Evolutionary conservation across 345 rosid species (phyloP).

Genomic region (Populus tremula): DNA sequence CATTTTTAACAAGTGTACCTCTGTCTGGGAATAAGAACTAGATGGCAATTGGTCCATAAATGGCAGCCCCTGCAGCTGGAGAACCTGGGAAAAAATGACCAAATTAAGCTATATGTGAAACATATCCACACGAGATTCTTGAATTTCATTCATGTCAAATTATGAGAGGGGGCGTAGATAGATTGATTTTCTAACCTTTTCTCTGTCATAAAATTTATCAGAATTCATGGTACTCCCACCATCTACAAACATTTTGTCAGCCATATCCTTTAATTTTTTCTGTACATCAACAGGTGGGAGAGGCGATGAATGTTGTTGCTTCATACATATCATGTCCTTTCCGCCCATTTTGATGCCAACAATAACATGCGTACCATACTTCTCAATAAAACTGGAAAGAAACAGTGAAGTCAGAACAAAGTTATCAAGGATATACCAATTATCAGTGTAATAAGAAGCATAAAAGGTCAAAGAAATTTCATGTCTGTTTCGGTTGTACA

Average conservation of each 20-base stretch:
- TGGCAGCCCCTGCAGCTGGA: conserved; percentile 23
- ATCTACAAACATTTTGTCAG: conserved; percentile 23
- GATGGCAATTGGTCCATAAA: conserved; percentile 28
- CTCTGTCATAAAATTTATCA: conserved; percentile 14
- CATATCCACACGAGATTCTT: too few species aligned
- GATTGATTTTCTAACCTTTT: conserved; percentile 23
- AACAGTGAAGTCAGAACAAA: not conserved
- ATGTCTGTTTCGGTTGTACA: not conserved
- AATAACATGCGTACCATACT: conserved; percentile 31
- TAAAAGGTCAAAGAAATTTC: not conserved
- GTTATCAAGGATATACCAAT: not conserved
- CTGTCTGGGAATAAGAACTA: conserved; percentile 29
- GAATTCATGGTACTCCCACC: conserved; percentile 7
- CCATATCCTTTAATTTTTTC: conserved; percentile 28
- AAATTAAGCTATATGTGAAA: not conserved
- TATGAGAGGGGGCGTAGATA: not conserved
- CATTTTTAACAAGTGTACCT: conserved; percentile 23
- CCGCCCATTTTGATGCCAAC: conserved; percentile 38
- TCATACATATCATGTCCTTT: conserved; percentile 26
- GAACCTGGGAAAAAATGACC: conserved; percentile 12
- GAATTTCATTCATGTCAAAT: not conserved
- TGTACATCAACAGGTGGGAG: conserved; percentile 25
- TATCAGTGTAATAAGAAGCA: not conserved
- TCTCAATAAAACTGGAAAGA: conserved; percentile 29
- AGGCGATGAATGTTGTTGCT: conserved; percentile 26